Percentiles rank a stretch among this genome's conserved stretches.
These are phyloP conservation scores for Plasmodium gonderi DNA, from an alignment of 169 alveolate genomes.

Conservation along the genomic window DNA sequence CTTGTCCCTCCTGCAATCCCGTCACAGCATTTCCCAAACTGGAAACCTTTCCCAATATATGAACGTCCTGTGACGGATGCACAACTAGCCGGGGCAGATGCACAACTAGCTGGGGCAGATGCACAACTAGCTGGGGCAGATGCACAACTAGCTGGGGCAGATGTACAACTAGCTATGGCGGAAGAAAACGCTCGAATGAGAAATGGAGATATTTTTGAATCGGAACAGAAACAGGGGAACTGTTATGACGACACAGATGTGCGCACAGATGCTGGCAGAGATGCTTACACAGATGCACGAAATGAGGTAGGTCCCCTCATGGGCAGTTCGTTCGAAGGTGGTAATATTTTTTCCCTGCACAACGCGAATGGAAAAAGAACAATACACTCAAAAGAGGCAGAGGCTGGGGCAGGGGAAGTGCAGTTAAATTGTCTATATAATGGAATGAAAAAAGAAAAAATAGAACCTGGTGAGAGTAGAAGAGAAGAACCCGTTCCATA, in stretches of 20 bases:
- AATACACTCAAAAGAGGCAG: not conserved
- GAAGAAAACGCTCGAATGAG: too few relatives aligned
- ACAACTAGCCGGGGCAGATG: not conserved
- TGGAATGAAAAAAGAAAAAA: not conserved
- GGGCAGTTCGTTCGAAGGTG: too few relatives aligned
- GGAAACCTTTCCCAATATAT: not conserved
- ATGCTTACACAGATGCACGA: too few relatives aligned
- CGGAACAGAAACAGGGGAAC: too few relatives aligned
- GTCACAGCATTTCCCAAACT: not conserved
- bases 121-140: not conserved
- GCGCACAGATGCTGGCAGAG: too few relatives aligned
- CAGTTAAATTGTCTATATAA: not conserved
- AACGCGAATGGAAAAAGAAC: not conserved
- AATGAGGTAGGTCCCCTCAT: too few relatives aligned
- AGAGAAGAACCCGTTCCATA: not conserved
- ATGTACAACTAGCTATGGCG: not conserved
- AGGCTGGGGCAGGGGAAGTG: not conserved
- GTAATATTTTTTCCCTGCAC: not conserved
- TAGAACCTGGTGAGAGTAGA: not conserved
- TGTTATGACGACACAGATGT: too few relatives aligned
- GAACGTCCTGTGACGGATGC: not conserved
- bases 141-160: not conserved
- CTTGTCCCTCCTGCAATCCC: too few relatives aligned
- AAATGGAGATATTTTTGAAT: too few relatives aligned
- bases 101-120: not conserved